Percentiles rank a stretch among this genome's conserved stretches.
These are phyloP conservation scores for Aspergillus novoparasiticus DNA, from an alignment of 2,329 filamentous ascomycete species.

Conservation along the genomic window DNA sequence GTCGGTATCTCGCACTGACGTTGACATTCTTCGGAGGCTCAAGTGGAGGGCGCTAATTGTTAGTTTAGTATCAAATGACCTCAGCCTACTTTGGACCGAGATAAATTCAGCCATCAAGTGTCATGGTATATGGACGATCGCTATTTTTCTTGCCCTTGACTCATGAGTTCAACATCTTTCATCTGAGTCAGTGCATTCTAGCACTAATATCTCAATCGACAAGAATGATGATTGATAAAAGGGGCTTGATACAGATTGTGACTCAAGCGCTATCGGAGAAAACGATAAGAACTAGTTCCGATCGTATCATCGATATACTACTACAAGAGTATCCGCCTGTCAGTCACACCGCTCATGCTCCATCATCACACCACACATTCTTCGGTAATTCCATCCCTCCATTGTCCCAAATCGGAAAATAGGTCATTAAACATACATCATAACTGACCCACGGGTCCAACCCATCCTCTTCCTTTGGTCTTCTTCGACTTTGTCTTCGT, in stretches of 20 bases:
- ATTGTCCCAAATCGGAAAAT: not conserved
- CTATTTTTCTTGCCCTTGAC: not conserved
- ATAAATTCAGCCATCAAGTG: slow-evolving; percentile 7
- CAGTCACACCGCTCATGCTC: slow-evolving; percentile 33
- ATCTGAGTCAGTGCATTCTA: not conserved
- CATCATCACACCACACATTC: slow-evolving; percentile 26
- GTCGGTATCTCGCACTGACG: slow-evolving; percentile 15
- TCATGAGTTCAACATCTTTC: not conserved
- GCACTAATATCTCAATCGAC: not conserved
- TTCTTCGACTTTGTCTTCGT: slow-evolving; percentile 7
- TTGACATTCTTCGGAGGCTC: slow-evolving; percentile 23
- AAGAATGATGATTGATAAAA: not conserved
- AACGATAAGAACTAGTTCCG: slow-evolving; percentile 1
- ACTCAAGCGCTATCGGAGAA: not conserved
- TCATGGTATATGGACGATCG: slow-evolving; percentile 10
- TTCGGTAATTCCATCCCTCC: slow-evolving; percentile 5
- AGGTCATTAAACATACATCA: slow-evolving; percentile 4
- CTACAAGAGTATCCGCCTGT: slow-evolving; percentile 2
- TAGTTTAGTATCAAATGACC: slow-evolving; percentile 29
- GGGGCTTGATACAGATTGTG: not conserved
- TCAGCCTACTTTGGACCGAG: slow-evolving; percentile 11
- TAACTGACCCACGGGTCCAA: slow-evolving; percentile 13
- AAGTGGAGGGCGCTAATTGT: slow-evolving; percentile 19
- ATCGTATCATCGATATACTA: not conserved
- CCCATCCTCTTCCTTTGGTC: not conserved